Evolutionary conservation across 2,329 filamentous ascomycete genomes (phyloP).

Genomic region (Fusarium sp.): DNA sequence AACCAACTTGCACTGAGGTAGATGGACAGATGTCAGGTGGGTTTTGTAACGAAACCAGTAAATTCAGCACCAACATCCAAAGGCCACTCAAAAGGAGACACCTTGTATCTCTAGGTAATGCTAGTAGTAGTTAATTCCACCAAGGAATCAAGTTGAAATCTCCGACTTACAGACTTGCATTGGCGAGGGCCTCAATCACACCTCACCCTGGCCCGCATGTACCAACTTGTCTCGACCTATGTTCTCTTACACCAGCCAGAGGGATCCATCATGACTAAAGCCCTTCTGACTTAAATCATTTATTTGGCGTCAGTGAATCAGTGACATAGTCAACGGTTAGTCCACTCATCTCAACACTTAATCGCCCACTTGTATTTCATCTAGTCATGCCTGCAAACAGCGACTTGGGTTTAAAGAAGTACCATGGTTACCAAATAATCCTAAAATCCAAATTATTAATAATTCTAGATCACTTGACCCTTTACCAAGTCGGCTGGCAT

Average conservation of each 20-base stretch:
- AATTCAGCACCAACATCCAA: too few species aligned
- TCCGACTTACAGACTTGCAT: neutral
- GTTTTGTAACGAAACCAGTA: too few species aligned
- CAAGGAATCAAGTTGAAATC: neutral
- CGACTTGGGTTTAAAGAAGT: neutral
- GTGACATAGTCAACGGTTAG: neutral
- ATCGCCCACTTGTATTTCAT: slow-evolving; percentile 1
- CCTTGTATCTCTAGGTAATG: too few species aligned
- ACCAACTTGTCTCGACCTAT: slow-evolving; percentile 4
- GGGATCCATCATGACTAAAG: neutral
- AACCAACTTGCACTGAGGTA: too few species aligned
- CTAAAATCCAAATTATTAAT: neutral
- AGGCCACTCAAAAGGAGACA: too few species aligned
- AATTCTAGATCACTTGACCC: neutral
- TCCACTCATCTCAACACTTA: slow-evolving; percentile 10
- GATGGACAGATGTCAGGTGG: too few species aligned
- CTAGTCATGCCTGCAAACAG: neutral
- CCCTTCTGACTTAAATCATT: neutral
- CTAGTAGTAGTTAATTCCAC: too few species aligned
- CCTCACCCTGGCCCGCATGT: slow-evolving; percentile 7
- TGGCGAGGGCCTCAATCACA: slow-evolving; percentile 13
- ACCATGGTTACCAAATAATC: neutral
- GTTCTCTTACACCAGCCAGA: slow-evolving; percentile 2
- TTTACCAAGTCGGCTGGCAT: neutral
- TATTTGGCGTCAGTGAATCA: neutral